These are phyloP conservation scores for Sungouiella thailandica DNA, from an alignment of 805 yeast genomes.

Conservation along the genomic window DNA sequence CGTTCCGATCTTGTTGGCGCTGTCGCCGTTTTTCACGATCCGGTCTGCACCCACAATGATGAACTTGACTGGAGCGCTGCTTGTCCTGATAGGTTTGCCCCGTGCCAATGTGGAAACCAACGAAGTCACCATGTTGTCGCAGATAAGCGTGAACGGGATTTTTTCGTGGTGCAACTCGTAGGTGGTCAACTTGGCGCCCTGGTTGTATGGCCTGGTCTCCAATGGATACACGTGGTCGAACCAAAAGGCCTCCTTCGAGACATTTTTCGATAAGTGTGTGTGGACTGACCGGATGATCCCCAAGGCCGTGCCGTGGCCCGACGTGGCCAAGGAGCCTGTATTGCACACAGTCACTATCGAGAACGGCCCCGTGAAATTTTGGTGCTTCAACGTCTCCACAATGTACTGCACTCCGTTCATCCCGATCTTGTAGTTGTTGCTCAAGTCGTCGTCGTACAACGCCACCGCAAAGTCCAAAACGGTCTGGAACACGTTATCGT, in stretches of 20 bases:
- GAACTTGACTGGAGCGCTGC: conserved; percentile 68
- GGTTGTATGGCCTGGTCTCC: conserved; percentile 96
- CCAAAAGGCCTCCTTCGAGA: conserved; percentile 33
- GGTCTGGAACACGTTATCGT: conserved; percentile 19
- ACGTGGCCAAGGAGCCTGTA: conserved; percentile 94
- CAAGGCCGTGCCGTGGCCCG: conserved; percentile 96
- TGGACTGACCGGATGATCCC: conserved; percentile 78
- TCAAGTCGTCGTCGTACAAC: conserved; percentile 69
- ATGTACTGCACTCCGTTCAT: conserved; percentile 75
- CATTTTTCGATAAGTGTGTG: conserved; percentile 37
- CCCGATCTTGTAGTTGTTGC: conserved; percentile 77
- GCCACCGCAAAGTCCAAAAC: conserved; percentile 44
- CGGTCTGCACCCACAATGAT: conserved; percentile 95
- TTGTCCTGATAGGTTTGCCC: conserved; percentile 17
- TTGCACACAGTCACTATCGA: conserved; percentile 90
- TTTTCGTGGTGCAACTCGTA: conserved; percentile 81
- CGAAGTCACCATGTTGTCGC: conserved; percentile 89
- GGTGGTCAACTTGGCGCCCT: conserved; percentile 91
- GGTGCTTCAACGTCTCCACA: conserved; percentile 35
- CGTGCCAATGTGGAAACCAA: conserved; percentile 47
- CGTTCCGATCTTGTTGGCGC: conserved; percentile 96
- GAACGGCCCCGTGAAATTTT: conserved; percentile 58
- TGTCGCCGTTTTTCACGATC: conserved; percentile 87
- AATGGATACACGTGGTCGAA: conserved; percentile 76
- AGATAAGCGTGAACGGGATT: conserved; percentile 82